A percentile compares a stretch with the other conserved stretches of the same genome.
Conservation (phyloP, 2,329 filamentous ascomycete species). For the Beauveria asiatica region DNA sequence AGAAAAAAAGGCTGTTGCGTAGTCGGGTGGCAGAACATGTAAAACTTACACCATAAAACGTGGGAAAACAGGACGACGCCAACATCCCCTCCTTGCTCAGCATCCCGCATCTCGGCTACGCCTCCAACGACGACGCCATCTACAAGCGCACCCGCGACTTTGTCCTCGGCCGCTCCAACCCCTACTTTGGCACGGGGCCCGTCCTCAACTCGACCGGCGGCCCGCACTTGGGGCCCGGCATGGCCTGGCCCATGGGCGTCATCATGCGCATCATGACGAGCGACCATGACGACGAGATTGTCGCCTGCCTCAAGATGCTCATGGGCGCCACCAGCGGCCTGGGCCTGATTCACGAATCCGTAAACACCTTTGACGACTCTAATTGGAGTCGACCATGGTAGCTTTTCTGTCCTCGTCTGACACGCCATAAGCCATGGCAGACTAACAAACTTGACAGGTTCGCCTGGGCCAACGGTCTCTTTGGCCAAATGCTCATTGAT, state of each 20-base stretch:
- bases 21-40: too few species aligned
- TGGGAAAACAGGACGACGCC: slow-evolving; percentile 42
- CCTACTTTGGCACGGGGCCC: slow-evolving; percentile 56
- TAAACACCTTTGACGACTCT: slow-evolving; percentile 25
- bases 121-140: slow-evolving; percentile 46
- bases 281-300: slow-evolving; percentile 67
- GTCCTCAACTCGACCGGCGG: slow-evolving; percentile 44
- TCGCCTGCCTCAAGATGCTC: slow-evolving; percentile 49
- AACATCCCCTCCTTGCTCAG: slow-evolving; percentile 56
- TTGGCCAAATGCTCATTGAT: slow-evolving; percentile 73
- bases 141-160: slow-evolving; percentile 72
- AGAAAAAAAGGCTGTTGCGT: too few species aligned
- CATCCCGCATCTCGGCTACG: slow-evolving; percentile 50
- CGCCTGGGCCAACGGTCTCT: slow-evolving; percentile 83
- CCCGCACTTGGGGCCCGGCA: slow-evolving; percentile 50
- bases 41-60: background rate
- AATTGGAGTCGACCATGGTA: slow-evolving; percentile 30
- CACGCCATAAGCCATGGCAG: background rate
- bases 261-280: slow-evolving; percentile 73
- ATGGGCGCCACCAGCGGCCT: slow-evolving; percentile 63
- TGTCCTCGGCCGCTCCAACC: slow-evolving; percentile 62
- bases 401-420: slow-evolving; percentile 17
- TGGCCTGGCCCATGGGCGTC: slow-evolving; percentile 82
- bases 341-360: slow-evolving; percentile 67
- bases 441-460: slow-evolving; percentile 48